Evolutionary conservation across 768 basidiomycete species (phyloP).

Genomic region (Hemileccinum impolitum): DNA sequence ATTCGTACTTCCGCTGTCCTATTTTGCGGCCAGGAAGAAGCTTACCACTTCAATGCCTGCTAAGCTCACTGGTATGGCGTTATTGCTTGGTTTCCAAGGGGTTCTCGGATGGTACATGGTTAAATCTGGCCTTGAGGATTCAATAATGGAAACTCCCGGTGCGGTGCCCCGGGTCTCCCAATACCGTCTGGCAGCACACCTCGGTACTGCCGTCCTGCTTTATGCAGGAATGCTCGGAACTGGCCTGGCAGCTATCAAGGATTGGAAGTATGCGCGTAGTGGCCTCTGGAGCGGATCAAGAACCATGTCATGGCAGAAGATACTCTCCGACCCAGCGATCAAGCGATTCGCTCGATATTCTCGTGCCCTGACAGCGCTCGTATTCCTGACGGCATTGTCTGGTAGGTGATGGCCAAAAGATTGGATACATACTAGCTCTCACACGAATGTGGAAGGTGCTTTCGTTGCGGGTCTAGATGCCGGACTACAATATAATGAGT

Average conservation of each 20-base stretch:
- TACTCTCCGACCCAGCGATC: conserved; percentile 55
- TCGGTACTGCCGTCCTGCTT: conserved; percentile 87
- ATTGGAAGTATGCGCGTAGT: conserved; percentile 67
- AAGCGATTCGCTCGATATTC: conserved; percentile 57
- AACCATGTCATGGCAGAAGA: conserved; percentile 39
- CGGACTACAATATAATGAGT: conserved; percentile 96
- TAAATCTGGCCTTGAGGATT: conserved; percentile 87
- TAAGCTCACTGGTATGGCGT: conserved; percentile 68
- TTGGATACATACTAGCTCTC: not conserved
- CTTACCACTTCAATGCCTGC: conserved; percentile 60
- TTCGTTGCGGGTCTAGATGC: conserved; percentile 98
- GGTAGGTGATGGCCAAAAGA: conserved; percentile 45
- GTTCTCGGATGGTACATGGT: conserved; percentile 99
- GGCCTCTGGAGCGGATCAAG: conserved; percentile 57
- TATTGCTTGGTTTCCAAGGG: conserved; percentile 89
- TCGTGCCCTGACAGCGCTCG: conserved; percentile 66
- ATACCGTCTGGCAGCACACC: conserved; percentile 92
- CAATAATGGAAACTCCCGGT: conserved; percentile 73
- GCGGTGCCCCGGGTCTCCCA: conserved; percentile 95
- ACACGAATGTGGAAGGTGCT: conserved; percentile 57
- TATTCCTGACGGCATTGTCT: conserved; percentile 89
- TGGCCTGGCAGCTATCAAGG: conserved; percentile 71
- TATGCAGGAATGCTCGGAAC: conserved; percentile 90
- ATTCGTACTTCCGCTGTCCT: conserved; percentile 81
- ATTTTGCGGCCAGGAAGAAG: conserved; percentile 70